Conservation (phyloP, 371 early-diverging fungal species). For the Mucor velutinosus region DNA sequence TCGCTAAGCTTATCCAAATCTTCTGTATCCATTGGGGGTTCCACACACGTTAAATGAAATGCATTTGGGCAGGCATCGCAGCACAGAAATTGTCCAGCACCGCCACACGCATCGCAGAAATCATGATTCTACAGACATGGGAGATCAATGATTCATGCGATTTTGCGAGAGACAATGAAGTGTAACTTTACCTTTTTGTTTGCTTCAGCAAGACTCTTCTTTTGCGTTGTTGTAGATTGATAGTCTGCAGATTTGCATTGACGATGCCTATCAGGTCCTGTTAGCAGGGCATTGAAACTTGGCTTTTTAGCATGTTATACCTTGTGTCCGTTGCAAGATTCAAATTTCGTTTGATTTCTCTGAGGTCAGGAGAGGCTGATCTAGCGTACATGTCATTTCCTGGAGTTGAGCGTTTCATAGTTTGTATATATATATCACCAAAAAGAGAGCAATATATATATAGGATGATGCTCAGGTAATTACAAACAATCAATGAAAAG, state of each 20-base stretch:
- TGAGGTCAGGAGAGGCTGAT: constrained; percentile 3
- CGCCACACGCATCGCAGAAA: constrained; percentile 67
- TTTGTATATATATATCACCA: not conserved
- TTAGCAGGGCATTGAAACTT: not conserved
- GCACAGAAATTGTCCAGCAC: constrained; percentile 67
- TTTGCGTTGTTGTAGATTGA: not conserved
- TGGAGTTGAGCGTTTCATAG: not conserved
- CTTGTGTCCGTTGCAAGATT: not conserved
- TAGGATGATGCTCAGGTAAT: not conserved
- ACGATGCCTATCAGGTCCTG: not conserved
- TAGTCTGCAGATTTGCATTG: not conserved
- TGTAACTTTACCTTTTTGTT: not conserved
- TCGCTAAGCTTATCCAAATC: constrained; percentile 51
- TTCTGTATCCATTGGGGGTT: constrained; percentile 62
- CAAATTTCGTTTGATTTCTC: not conserved
- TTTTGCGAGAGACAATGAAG: not conserved
- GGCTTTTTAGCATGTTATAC: not conserved
- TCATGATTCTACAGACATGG: constrained; percentile 55
- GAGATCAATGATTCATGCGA: not conserved
- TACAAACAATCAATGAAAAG: not conserved
- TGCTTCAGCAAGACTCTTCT: not conserved
- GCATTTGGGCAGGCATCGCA: constrained; percentile 77
- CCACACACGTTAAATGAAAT: constrained; percentile 74
- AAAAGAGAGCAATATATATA: not conserved
- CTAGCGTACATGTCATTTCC: not conserved